Conservation (phyloP, 768 basidiomycete genomes). For the Collybiopsis confluens region DNA sequence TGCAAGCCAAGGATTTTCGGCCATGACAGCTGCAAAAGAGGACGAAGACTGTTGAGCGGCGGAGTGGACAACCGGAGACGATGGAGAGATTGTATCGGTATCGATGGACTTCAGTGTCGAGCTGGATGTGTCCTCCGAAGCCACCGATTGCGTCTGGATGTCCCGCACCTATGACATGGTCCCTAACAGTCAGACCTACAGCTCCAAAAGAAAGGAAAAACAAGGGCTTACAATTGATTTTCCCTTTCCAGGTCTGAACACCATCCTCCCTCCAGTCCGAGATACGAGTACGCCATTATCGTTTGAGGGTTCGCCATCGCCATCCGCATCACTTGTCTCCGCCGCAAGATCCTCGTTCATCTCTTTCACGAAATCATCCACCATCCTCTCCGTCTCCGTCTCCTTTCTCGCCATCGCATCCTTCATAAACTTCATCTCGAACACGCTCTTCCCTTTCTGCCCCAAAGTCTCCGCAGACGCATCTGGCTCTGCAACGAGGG, state of each 20-base stretch:
- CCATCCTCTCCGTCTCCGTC: slow-evolving; percentile 51
- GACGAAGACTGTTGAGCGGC: slow-evolving; percentile 7
- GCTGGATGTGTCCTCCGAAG: slow-evolving; percentile 56
- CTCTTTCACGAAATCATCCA: slow-evolving; percentile 71
- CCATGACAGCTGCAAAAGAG: slow-evolving; percentile 15
- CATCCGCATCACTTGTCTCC: slow-evolving; percentile 28
- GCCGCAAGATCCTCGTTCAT: slow-evolving; percentile 41
- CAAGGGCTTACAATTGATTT: slow-evolving; percentile 15
- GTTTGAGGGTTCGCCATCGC: slow-evolving; percentile 19
- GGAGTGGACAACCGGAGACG: slow-evolving; percentile 9
- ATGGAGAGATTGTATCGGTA: slow-evolving; percentile 23
- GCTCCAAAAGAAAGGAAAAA: neutral
- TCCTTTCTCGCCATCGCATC: slow-evolving; percentile 75
- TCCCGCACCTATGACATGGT: neutral
- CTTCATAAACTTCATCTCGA: slow-evolving; percentile 99
- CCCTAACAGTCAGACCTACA: no score
- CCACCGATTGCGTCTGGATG: slow-evolving; percentile 13
- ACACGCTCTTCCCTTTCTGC: slow-evolving; percentile 64
- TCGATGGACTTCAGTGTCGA: slow-evolving; percentile 61
- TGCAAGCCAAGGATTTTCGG: slow-evolving; percentile 80
- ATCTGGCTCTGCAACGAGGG: slow-evolving; percentile 35
- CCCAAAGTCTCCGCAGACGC: slow-evolving; percentile 28
- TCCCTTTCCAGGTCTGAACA: slow-evolving; percentile 50
- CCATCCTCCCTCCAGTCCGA: slow-evolving; percentile 65
- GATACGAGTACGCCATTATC: slow-evolving; percentile 38